Evolutionary conservation across 2,329 filamentous ascomycete species (phyloP), one percentile per base, ranked within the genome.

Genomic region (Scopulariopsis brevicaulis): DNA sequence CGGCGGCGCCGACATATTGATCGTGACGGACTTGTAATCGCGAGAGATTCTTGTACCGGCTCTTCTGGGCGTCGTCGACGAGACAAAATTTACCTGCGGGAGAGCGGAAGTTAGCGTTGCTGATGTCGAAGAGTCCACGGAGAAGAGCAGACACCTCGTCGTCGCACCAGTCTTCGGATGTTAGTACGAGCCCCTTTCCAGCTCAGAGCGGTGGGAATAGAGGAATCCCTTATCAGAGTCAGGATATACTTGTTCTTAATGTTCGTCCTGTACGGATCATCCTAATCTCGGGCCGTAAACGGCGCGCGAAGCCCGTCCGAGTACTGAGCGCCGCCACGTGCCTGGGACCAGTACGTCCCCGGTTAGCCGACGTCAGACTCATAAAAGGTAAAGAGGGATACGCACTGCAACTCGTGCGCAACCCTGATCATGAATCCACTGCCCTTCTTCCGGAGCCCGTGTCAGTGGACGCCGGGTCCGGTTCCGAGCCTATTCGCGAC

Each of bases 341-440:
- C 58, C 40, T 63, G 61, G 43, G 73, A 78, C 76, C 75, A 78
- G 58, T 70, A 78, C 3, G 76, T 78, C 6, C 76, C 76, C 2
- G 74, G 65, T 12, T 63, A 62, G 59, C 77, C 70, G 15, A 69
- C 71, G 70, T 69, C 69, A 62, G 81, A 82, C 53, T 75, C 70
- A 62, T 82, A 85, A 3, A n/a, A n/a, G n/a, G 72, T 77, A 62
- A 84, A 75, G 18, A 3, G 74, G 70, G 20, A 85, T 73, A 0
- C 77, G 62, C 78, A 83, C 63, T 85, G 82, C 1, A 78, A 80
- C 4, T 80, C 74, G 15, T 73, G 74, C 2, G 69, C 71, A 2
- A 80, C 76, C 0, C 84, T 84, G 66, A 87, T 84, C 77, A 85
- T 83, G 35, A 76, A 69, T 5, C 70, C 72, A 1, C 77, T 81